Evolutionary conservation across 169 alveolate genomes (phyloP).

Genomic region (Cytauxzoon felis): DNA sequence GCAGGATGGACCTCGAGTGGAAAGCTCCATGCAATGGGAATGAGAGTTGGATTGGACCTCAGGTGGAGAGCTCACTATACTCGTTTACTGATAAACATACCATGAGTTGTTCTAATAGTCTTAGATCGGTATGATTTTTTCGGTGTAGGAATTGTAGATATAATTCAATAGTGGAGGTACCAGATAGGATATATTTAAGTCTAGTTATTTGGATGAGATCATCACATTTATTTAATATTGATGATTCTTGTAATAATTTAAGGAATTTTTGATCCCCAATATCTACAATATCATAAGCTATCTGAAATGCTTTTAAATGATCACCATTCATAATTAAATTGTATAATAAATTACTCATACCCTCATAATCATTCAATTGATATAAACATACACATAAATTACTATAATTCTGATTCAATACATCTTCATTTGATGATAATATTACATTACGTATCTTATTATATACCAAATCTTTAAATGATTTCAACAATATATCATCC

Average conservation of each 20-base stretch:
- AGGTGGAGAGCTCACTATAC: too few relatives aligned
- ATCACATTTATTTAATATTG: background rate
- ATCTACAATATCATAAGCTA: conserved; percentile 89
- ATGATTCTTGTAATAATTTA: conserved; percentile 46
- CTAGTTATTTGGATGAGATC: conserved; percentile 31
- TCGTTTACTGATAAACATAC: conserved; percentile 24
- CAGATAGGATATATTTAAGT: conserved; percentile 72
- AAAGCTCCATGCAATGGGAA: too few relatives aligned
- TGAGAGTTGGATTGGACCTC: too few relatives aligned
- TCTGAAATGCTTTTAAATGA: conserved; percentile 83
- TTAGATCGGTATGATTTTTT: conserved; percentile 85
- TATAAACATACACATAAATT: conserved; percentile 73
- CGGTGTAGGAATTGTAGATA: conserved; percentile 83
- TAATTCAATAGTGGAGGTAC: conserved; percentile 74
- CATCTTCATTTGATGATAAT: conserved; percentile 6
- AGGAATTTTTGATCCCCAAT: conserved; percentile 86
- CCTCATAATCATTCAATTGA: conserved; percentile 80
- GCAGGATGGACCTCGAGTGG: too few relatives aligned
- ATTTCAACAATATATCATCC: conserved; percentile 33
- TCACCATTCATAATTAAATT: conserved; percentile 68
- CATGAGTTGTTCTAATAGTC: conserved; percentile 71
- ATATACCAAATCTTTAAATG: conserved; percentile 36
- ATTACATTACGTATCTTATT: conserved; percentile 31
- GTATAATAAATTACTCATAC: conserved; percentile 80
- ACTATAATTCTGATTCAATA: conserved; percentile 12